Evolutionary conservation across 164 flowering plant genomes (phyloP).

Genomic region (Magnolia sinica): DNA sequence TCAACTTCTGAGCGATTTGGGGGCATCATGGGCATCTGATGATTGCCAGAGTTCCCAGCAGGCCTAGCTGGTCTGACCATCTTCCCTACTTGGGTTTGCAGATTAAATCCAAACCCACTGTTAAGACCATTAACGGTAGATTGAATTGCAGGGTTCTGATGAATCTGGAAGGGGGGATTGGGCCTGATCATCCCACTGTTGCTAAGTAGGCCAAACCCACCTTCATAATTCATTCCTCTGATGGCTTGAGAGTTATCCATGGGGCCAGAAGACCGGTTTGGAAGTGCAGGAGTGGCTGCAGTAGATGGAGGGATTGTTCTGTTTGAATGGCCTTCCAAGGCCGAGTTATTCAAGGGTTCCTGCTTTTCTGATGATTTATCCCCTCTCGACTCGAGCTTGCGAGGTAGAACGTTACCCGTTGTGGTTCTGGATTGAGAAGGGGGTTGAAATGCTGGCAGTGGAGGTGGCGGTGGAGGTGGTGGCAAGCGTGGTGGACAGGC

Average conservation of each 20-base stretch:
- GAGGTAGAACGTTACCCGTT: constrained; percentile 9
- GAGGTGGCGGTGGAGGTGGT: constrained; percentile 5
- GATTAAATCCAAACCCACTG: constrained; percentile 21
- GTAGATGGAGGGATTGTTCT: constrained; percentile 16
- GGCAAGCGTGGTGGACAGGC: constrained; percentile 1
- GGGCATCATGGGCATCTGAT: constrained; percentile 9
- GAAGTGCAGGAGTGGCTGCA: constrained; percentile 9
- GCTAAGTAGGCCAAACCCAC: constrained; percentile 18
- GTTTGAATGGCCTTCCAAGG: constrained; percentile 18
- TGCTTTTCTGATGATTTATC: constrained; percentile 21
- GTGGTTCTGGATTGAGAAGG: constrained; percentile 14
- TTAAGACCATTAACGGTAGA: constrained; percentile 24
- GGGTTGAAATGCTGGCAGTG: constrained; percentile 11
- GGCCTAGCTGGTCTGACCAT: constrained; percentile 7
- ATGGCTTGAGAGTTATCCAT: constrained; percentile 18
- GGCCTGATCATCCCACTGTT: constrained; percentile 10
- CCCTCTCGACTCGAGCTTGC: constrained; percentile 15
- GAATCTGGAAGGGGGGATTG: constrained; percentile 24
- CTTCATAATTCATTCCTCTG: constrained; percentile 23
- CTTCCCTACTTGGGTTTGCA: constrained; percentile 24
- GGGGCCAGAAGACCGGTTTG: constrained; percentile 17
- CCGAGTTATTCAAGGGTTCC: constrained; percentile 12
- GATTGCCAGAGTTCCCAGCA: constrained; percentile 10
- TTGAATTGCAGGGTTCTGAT: constrained; percentile 21
- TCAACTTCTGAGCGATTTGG: constrained; percentile 17